Base-by-base conservation (phyloP, 2,329 filamentous ascomycete species). In the Hymenoscyphus fructigenus region DNA sequence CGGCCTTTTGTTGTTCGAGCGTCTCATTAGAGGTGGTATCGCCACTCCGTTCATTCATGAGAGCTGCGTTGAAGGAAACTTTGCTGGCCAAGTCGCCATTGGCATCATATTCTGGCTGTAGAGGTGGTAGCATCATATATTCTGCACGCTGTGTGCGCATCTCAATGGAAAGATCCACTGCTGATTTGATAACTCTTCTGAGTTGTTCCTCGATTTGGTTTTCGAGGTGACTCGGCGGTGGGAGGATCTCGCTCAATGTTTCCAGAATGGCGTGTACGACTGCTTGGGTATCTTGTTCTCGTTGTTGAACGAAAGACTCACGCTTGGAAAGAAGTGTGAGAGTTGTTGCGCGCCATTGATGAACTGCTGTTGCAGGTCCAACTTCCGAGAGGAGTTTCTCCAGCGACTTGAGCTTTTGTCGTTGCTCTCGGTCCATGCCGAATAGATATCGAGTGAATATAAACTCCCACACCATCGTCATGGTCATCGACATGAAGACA, bases 401-500 rank as follows among this genome's bases (percentile, higher is more conserved):
- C 9, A 99, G 85, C 38, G 91, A 88, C 81, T 99, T 98, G 77
- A 99, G 89, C 79, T 98, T 98, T 78, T 98, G 93, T 72, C 95
- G 88, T 79, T 99, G 95, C 78, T 98, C 95, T 72, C 93, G 87
- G 76, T 99, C 95, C 92, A 99, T 97, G 73, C 95, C 95, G 76
- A 99, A 99, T 29, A 99, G 88, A 77, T 99, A 99, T 69, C 95
- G 88, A 9, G 94, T 97, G 76, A 99, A 99, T 76, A 99, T 89
- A 75, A 96, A 97, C 78, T 99, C 95, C 93, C 93, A 99, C 60
- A 99, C 89, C 93, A 99, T 97, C 67, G 91, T 95, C 93, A 98
- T 98, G 63, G 94, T 92, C 78, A 99, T 93, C 44, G 93, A 95
- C 92, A 98, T 97, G 83, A 99, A 97, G 65, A 98, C 89, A 76